phyloP scores from a whole-genome alignment of 768 basidiomycete species.

The Xanthoconium purpureum region DNA sequence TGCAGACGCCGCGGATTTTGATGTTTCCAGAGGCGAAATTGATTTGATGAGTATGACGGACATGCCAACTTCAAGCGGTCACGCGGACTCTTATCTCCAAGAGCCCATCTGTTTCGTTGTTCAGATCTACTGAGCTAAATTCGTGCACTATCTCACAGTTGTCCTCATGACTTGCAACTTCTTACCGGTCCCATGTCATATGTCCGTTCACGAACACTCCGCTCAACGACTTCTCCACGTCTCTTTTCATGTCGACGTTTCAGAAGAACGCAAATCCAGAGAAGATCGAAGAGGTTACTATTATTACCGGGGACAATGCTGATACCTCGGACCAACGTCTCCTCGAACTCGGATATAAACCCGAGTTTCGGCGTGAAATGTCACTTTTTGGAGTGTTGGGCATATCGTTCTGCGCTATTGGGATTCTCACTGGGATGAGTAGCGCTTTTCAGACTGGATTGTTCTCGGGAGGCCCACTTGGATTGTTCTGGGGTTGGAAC shows the following conservation, averaged over 20 bases:
- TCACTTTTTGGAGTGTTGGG: conserved; percentile 57
- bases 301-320: neutral
- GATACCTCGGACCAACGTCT: conserved; percentile 39
- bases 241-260: conserved; percentile 5
- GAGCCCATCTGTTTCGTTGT: neutral
- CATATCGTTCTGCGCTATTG: conserved; percentile 59
- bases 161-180: conserved; percentile 10
- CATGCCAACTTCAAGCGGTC: no score
- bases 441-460: conserved; percentile 58
- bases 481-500: conserved; percentile 64
- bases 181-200: neutral
- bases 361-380: conserved; percentile 58
- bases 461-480: conserved; percentile 56
- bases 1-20: no score
- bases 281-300: conserved; percentile 13
- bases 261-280: neutral
- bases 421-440: conserved; percentile 59
- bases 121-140: neutral
- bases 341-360: conserved; percentile 51
- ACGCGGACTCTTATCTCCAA: conserved; percentile 2
- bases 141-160: conserved; percentile 8
- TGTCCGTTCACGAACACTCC: neutral
- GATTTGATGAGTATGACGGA: no score
- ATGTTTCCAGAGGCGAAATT: no score
- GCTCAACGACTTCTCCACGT: neutral